Base-by-base conservation (phyloP, 202 grass and related monocot species). In the Setaria viridis region DNA sequence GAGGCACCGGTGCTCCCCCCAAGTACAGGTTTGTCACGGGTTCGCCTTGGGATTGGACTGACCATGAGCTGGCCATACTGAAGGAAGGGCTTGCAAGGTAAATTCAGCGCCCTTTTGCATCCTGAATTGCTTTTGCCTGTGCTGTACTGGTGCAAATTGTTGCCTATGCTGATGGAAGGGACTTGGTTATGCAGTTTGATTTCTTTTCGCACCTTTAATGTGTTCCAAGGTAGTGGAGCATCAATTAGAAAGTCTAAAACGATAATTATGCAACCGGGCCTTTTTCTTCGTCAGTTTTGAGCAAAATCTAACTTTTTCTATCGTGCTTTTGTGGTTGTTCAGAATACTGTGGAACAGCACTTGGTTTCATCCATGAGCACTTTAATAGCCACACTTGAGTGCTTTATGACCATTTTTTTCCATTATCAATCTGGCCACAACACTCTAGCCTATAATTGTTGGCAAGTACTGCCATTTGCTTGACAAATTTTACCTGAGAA, bases 81-180 rank as follows among this genome's bases (percentile, higher is more conserved):
- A 94, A 94, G 51, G 90, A 94, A 82, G 97, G 97, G 41, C 87
- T 99, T 57, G 45, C 85, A 14, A 97, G 85, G 97, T 97, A 89
- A 51, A 60, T 78, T 50, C 49, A 7, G 34, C 19, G 29, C 63
- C 14, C 56, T 20, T 46, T 33, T 72, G 41, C 37, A 50, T 67
- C 34, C 82, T 43, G 51, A 71, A 54, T 39, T 70, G 34, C 47
- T 68, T 50, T 80, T 32, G 39, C 58, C 4, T 60, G n/a, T 65
- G 59, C 56, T 85, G 37, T 79, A 49, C 35, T 82, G 20, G 15
- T 87, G 29, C 14, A 19, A 33, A 3, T 51, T 60, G 37, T 82
- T 63, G 56, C 64, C 4, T 68, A 67, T 81, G 19, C 29, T 64
- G 30, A 64, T 64, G 30, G 13, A 34, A 34, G 20, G 20, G 25